Base-by-base conservation (phyloP, 768 basidiomycete species). In the Macrolepiota dolichaula region DNA sequence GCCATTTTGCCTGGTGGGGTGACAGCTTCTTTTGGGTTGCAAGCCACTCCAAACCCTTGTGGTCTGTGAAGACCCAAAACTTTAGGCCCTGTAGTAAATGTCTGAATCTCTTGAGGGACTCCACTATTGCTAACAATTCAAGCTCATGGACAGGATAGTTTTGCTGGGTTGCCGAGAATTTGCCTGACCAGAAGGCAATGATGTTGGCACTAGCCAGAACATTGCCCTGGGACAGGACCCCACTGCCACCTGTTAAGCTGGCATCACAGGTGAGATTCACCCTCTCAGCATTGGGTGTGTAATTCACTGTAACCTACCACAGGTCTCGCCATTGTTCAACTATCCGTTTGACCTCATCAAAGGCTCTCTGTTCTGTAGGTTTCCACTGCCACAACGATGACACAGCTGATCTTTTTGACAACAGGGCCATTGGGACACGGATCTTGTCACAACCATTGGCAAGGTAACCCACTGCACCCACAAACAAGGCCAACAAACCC, bases 391-490 rank as follows among this genome's bases (percentile, higher is more conserved):
- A 72, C 5, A 64, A 60, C 0, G 62, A 57, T 1, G 17, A 47
- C 7, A 61, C 52, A 4, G 67, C 63, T 11, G 68, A 65, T 1
- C 67, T 24, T 13, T 55, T 13, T 13, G 27, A 64, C 11, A 79
- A 59, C 1, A 72, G 54, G 0, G 64, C 68, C 69, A 76, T 72
- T 3, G 72, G 75, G 24, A 73, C 70, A 1, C 68, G 62, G 1
- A 74, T 64, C 3, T 61, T 57, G 1, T 27, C 37, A 24, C 66
- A 63, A 56, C 70, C 70, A 49, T 63, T 58, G 0, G 74, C 72
- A 0, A 76, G 66, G 57, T 71, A 79, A 2, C 74, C 72, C 1
- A 74, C 77, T 1, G 73, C 66, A 2, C 77, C 76, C 0, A 76
- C 56, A 60, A 78, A 77, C 4, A 69, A 69, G 0, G 52, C 56